phyloP scores from a whole-genome alignment of 2,329 filamentous ascomycete genomes.

The Fusarium sp. region DNA sequence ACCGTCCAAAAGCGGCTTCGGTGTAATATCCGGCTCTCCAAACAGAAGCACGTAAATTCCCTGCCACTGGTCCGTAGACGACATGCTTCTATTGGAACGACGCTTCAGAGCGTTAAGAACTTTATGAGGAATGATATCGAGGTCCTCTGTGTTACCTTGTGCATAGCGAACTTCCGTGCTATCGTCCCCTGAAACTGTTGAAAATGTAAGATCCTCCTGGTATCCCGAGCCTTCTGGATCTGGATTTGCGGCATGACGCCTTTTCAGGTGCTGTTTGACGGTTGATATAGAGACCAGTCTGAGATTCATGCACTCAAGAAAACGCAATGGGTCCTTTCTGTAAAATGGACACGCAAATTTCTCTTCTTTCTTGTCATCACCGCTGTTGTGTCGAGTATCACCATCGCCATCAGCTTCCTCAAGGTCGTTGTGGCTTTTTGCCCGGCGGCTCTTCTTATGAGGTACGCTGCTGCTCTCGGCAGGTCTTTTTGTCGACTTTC shows the following conservation, averaged over 20 bases:
- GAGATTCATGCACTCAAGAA: background rate
- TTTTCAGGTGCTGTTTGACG: background rate
- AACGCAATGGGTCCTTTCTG: background rate
- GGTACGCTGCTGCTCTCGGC: background rate
- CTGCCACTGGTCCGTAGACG: background rate
- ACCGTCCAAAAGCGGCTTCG: background rate
- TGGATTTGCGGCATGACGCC: background rate
- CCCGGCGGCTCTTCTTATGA: background rate
- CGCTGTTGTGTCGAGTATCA: background rate
- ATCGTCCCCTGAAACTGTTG: background rate
- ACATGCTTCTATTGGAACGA: background rate
- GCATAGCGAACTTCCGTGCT: background rate
- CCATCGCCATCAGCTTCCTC: background rate
- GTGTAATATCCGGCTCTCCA: background rate
- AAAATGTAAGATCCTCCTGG: background rate
- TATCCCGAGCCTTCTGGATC: background rate
- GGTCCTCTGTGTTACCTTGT: background rate
- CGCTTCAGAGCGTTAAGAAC: too few relatives aligned
- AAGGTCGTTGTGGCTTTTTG: background rate
- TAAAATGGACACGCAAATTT: background rate
- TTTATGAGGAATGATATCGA: background rate
- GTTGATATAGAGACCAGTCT: background rate
- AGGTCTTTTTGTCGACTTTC: background rate
- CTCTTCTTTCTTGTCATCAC: background rate
- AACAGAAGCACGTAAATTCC: background rate